Percentiles rank a stretch among this genome's conserved stretches.
Conservation (phyloP, 805 yeast species). For the Metschnikowia corniflorae region DNA sequence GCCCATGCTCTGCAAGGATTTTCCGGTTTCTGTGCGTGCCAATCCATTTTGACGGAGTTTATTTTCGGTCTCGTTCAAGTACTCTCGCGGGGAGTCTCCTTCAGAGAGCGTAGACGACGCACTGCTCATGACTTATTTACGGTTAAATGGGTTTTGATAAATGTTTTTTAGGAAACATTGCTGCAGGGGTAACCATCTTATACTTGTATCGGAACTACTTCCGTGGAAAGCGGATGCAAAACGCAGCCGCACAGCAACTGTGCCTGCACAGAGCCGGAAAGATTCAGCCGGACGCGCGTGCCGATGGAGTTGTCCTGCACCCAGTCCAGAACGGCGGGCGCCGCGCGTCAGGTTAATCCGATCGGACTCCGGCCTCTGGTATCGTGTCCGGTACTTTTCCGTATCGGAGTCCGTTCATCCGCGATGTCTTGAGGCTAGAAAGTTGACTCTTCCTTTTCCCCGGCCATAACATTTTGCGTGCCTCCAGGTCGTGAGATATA, state of each 20-base stretch:
- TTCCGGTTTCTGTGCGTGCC: slow-evolving; percentile 56
- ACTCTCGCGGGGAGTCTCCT: slow-evolving; percentile 13
- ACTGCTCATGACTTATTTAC: slow-evolving; percentile 7
- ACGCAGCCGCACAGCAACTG: not conserved
- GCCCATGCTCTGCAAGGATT: slow-evolving; percentile 64
- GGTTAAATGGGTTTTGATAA: too few relatives aligned
- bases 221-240: not conserved
- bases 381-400: too few relatives aligned
- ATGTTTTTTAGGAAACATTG: too few relatives aligned
- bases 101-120: slow-evolving; percentile 10
- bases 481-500: too few relatives aligned
- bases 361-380: slow-evolving; percentile 6
- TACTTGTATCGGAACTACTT: not conserved
- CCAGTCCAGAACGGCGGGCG: not conserved
- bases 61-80: slow-evolving; percentile 5
- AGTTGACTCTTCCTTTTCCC: too few relatives aligned
- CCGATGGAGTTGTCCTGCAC: not conserved
- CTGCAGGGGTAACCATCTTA: too few relatives aligned
- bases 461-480: too few relatives aligned
- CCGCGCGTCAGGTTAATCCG: slow-evolving; percentile 1
- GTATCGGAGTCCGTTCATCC: too few relatives aligned
- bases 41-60: slow-evolving; percentile 6
- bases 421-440: too few relatives aligned
- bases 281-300: not conserved
- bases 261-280: slow-evolving; percentile 10